Base-by-base conservation (phyloP, 805 yeast species). In the Wickerhamomyces ciferrii region DNA sequence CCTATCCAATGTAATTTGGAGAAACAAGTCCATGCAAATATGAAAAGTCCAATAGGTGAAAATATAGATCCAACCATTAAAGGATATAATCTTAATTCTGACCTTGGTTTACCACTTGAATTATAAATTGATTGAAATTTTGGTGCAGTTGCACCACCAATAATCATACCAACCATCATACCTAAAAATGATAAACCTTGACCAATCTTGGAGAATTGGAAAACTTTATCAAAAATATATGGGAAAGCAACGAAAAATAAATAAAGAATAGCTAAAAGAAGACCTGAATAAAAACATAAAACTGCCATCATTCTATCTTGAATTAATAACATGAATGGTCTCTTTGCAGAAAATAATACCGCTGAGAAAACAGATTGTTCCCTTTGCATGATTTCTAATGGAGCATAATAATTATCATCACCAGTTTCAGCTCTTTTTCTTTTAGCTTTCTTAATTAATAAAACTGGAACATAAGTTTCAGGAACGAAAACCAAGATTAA, bases 1-100 rank as follows among this genome's bases (percentile, higher is more conserved):
- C 76, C 87, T 58, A 84, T 80, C 89, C 90, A 86, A 59, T 82
- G 90, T 11, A 85, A 73, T 27, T 74, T 59, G 1, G 63, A 46
- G 53, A 76, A 75, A 21, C 82, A 75, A 2, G 89, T 75, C 91
- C 94, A 87, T 3, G 82, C 92, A 50, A 86, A 70, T 78, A 90
- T 85, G 69, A 86, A 84, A 44, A 87, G 66, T 0, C 87, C 76
- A 25, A 79, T 69, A 1, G 89, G 89, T 48, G 83, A 67, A 21
- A 76, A 66, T 20, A 82, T 65, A 0, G 87, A 79, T n/a, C 91
- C 94, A 48, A 79, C 60, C 59, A 81, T 78, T 49, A 84, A 76
- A 6, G 85, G 71, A 34, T 78, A 66, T 49, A 84, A 71, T 59
- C 84, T 70, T 23, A 68, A 66, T 62, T 84, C 91, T 6, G 91